Evolutionary conservation across 108 stramenopile species (phyloP), one percentile per base, ranked within the genome.

Genomic region (Cyclotella cryptica): DNA sequence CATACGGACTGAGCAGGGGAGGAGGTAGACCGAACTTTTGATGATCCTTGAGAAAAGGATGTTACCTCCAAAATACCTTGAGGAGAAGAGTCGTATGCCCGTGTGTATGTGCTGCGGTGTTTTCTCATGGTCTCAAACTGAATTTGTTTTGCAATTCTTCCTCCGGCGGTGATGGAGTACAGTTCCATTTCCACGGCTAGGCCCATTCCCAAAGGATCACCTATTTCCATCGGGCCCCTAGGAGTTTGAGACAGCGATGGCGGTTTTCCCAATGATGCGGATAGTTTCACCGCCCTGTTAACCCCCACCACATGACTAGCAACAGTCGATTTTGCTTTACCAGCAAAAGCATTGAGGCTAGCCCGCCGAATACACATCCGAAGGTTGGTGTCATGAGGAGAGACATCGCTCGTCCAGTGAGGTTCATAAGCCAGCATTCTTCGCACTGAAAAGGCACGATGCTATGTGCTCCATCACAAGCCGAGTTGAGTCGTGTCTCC

Each of bases 391-490:
- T 67, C 46, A 2, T 40, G 13, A 0, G 42, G 45, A 17, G 27
- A 13, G 1, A 0, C 17, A 62, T 21, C 8, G 46, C 0, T 8
- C 77, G 19, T 0, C 70, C 53, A 26, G 68, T 46, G 0, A 88
- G n/a, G 15, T 88, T 86, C 2, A 39, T 4, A 26, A 86, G 79
- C 70, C 84, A 84, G 60, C 90, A 91, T 0, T 59, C 4, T 14
- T 86, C 80, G 62, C 90, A 91, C 64, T 86, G 83, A 51, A 91
- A 88, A 5, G 78, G 70, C 10, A 54, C 26, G 58, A 71, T 65
- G 19, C 79, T 22, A 47, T 84, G 71, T 26, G 84, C 85, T 4
- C 70, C 70, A 0, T 45, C 47, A 5, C 53, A 51, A 0, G 54
- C 65, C 12, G 76, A 65, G 44, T 66, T 59, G 0, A 75, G 15